Percentiles rank a stretch among this genome's conserved stretches.
phyloP scores from a whole-genome alignment of 139 green algal genomes.

The Tetraselmis chui region DNA sequence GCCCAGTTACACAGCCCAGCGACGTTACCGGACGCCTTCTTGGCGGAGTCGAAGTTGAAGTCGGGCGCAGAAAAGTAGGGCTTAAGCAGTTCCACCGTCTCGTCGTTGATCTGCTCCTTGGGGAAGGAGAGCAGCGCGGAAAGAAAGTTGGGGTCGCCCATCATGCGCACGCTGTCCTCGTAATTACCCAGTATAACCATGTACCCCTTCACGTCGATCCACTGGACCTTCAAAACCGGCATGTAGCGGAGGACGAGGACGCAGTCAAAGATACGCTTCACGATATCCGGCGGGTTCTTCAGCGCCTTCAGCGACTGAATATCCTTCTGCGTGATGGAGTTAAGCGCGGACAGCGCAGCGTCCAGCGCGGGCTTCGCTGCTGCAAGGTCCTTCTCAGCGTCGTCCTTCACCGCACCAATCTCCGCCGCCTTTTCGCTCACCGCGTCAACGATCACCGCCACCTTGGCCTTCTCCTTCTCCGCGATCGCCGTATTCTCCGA shows the following conservation, averaged over 20 bases:
- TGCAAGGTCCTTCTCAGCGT: conserved; percentile 81
- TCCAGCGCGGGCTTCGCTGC: conserved; percentile 88
- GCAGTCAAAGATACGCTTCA: conserved; percentile 95
- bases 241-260: conserved; percentile 71
- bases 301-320: conserved; percentile 84
- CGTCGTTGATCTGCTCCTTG: conserved; percentile 75
- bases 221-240: conserved; percentile 54
- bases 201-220: conserved; percentile 74
- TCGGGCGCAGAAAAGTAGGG: conserved; percentile 85
- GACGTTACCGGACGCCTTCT: conserved; percentile 78
- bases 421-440: conserved; percentile 55
- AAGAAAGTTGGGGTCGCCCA: conserved; percentile 88
- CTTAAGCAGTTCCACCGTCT: conserved; percentile 59
- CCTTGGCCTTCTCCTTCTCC: conserved; percentile 80
- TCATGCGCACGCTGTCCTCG: conserved; percentile 84
- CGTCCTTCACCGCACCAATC: conserved; percentile 65
- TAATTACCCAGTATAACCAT: conserved; percentile 79
- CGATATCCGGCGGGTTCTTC: conserved; percentile 89
- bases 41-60: conserved; percentile 86
- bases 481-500: conserved; percentile 77
- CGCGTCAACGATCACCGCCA: conserved; percentile 77
- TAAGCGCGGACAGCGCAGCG: conserved; percentile 74
- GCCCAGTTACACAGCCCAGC: conserved; percentile 92
- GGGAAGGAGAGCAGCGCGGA: conserved; percentile 81
- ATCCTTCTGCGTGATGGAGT: conserved; percentile 86